A percentile compares a stretch with the other conserved stretches of the same genome.
Evolutionary conservation across 2,329 filamentous ascomycete species (phyloP).

Genomic region (Lachnellula hyalina): DNA sequence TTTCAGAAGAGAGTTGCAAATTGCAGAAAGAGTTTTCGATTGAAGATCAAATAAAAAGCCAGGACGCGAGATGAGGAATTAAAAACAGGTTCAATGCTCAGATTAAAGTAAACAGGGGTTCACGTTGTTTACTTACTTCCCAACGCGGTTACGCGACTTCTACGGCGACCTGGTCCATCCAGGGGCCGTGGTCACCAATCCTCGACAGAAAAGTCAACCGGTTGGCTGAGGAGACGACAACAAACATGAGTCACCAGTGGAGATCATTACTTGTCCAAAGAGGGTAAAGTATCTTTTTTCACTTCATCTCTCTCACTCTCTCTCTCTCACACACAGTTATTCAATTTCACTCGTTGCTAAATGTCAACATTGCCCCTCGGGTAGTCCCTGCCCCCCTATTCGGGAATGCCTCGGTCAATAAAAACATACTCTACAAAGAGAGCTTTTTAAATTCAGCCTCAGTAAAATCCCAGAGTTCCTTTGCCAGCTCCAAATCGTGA

Average conservation of each 20-base stretch:
- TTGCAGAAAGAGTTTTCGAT: not conserved
- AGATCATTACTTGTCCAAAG: too few relatives aligned
- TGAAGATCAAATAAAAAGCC: not conserved
- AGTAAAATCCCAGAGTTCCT: too few relatives aligned
- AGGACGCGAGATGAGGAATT: not conserved
- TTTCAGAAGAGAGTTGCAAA: not conserved
- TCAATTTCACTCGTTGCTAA: too few relatives aligned
- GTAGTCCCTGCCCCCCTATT: too few relatives aligned
- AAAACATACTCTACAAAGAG: too few relatives aligned
- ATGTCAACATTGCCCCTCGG: too few relatives aligned
- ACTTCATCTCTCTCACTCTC: too few relatives aligned
- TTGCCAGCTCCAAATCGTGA: too few relatives aligned
- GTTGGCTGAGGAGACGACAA: slow-evolving; percentile 13
- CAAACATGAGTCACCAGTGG: slow-evolving; percentile 2
- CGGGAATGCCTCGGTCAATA: too few relatives aligned
- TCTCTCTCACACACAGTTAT: too few relatives aligned
- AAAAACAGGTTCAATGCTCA: not conserved
- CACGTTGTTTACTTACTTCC: slow-evolving; percentile 44
- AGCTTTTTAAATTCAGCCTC: too few relatives aligned
- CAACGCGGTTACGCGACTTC: slow-evolving; percentile 33
- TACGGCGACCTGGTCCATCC: slow-evolving; percentile 5
- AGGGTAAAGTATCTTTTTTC: too few relatives aligned
- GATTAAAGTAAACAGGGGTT: slow-evolving; percentile 12
- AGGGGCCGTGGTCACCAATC: slow-evolving; percentile 2
- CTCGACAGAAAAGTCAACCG: not conserved